Evolutionary conservation across 345 rosid genomes (phyloP).

Genomic region (Linum usitatissimum): DNA sequence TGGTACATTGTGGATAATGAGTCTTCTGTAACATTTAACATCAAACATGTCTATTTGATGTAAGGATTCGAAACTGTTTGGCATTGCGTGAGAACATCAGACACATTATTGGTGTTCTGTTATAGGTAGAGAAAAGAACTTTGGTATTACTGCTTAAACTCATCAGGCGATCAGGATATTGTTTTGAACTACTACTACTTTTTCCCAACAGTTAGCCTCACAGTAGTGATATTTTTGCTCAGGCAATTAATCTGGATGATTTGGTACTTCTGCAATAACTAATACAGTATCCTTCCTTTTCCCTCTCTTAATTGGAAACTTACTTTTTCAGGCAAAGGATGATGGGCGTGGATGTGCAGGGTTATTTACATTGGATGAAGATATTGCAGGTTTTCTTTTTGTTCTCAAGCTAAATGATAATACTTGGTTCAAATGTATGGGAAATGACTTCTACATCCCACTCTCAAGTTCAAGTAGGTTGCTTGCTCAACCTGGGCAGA

Average conservation of each 20-base stretch:
- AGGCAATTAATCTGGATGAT: neutral
- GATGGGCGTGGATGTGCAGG: slow-evolving; percentile 46
- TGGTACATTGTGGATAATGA: neutral
- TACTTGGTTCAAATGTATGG: slow-evolving; percentile 59
- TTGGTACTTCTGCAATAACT: neutral
- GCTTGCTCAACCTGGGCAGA: slow-evolving; percentile 20
- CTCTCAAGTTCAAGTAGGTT: slow-evolving; percentile 37
- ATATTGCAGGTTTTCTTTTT: slow-evolving; percentile 59
- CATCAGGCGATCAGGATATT: neutral
- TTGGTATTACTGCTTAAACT: too few species aligned
- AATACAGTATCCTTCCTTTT: neutral
- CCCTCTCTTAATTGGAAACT: neutral
- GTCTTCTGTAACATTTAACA: neutral
- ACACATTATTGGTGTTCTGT: too few species aligned
- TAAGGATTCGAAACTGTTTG: neutral
- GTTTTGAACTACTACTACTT: neutral
- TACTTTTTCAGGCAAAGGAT: slow-evolving; percentile 48
- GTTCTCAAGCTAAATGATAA: slow-evolving; percentile 63
- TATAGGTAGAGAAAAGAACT: too few species aligned
- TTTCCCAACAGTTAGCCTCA: neutral
- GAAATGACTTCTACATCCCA: slow-evolving; percentile 71
- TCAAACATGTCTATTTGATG: too few species aligned
- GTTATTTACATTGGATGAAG: slow-evolving; percentile 53
- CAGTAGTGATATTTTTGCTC: neutral
- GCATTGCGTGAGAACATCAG: neutral